Evolutionary conservation across 2,329 filamentous ascomycete species (phyloP).

Genomic region (Calonectria pauciramosa): DNA sequence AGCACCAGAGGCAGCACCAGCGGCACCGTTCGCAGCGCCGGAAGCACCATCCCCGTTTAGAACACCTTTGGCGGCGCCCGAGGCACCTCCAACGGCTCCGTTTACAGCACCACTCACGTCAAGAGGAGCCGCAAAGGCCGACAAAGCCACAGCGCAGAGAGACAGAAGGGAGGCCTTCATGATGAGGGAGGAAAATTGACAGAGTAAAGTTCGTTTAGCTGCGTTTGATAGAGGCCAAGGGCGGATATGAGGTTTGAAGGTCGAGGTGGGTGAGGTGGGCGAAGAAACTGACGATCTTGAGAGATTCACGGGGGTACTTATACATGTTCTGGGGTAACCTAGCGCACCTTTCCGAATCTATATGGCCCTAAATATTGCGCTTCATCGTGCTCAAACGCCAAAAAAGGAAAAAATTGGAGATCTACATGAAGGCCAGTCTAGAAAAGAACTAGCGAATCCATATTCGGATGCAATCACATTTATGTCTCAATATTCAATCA

Average conservation of each 20-base stretch:
- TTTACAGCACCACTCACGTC: too few relatives aligned
- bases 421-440: background rate
- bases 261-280: background rate
- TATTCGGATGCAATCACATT: background rate
- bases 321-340: background rate
- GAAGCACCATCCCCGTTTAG: background rate
- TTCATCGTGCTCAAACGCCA: background rate
- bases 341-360: background rate
- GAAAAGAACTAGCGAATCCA: background rate
- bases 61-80: background rate
- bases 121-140: background rate
- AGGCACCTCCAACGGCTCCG: background rate
- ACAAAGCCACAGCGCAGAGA: background rate
- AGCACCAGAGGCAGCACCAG: background rate
- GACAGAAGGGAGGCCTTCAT: background rate
- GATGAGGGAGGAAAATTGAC: background rate
- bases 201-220: background rate
- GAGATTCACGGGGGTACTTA: background rate
- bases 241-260: background rate
- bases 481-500: background rate
- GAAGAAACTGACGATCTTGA: background rate
- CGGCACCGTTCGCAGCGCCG: too few relatives aligned
- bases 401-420: background rate
- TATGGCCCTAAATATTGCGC: background rate
- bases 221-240: background rate